A percentile compares a stretch with the other conserved stretches of the same genome.
These are phyloP conservation scores for Penicillium expansum DNA, from an alignment of 2,329 filamentous ascomycete species.

Conservation along the genomic window DNA sequence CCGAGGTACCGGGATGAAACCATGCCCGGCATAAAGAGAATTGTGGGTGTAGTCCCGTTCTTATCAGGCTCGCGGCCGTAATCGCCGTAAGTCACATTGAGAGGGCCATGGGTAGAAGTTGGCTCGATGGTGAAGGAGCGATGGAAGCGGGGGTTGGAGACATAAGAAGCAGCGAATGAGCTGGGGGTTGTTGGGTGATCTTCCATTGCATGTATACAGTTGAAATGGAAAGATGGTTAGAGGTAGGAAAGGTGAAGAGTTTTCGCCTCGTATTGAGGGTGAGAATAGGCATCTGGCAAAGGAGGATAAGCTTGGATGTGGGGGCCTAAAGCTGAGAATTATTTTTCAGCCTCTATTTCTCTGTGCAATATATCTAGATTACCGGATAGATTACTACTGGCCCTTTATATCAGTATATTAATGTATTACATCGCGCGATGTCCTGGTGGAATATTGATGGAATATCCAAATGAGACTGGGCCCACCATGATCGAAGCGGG, in stretches of 20 bases:
- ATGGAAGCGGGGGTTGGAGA: slow-evolving; percentile 7
- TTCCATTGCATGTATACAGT: neutral
- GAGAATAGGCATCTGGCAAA: neutral
- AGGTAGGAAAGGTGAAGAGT: neutral
- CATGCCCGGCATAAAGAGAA: slow-evolving; percentile 7
- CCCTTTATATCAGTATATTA: neutral
- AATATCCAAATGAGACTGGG: neutral
- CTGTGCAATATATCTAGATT: too few relatives aligned
- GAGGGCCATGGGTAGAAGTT: slow-evolving; percentile 1
- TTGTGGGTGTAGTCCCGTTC: neutral
- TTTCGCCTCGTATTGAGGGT: neutral
- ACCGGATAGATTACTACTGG: neutral
- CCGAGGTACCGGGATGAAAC: slow-evolving; percentile 3
- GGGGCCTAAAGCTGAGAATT: neutral
- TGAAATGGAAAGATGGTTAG: too few relatives aligned
- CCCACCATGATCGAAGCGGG: neutral
- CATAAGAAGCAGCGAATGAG: neutral
- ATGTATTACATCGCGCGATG: too few relatives aligned
- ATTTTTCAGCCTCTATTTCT: neutral
- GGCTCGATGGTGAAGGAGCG: slow-evolving; percentile 4
- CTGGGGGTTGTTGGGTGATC: neutral
- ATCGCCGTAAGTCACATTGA: slow-evolving; percentile 7
- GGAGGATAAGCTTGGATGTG: neutral
- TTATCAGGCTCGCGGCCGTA: neutral
- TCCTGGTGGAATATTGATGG: neutral